These are phyloP conservation scores for Dioscorea cayenensis DNA, from an alignment of 116 monocot genomes.

Conservation along the genomic window DNA sequence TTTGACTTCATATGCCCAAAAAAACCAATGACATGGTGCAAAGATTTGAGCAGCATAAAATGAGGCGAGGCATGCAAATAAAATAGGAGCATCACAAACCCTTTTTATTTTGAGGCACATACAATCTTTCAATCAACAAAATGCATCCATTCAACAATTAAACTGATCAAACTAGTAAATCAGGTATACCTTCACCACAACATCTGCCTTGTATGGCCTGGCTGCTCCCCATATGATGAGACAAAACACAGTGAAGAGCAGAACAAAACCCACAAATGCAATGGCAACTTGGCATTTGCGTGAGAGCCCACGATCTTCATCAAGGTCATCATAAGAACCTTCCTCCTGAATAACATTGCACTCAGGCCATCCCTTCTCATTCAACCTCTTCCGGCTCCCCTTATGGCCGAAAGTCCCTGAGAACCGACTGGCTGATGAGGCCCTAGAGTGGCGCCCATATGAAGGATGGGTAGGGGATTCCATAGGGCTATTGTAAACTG, in stretches of 20 bases:
- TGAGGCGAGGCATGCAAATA: no score
- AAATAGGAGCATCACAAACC: no score
- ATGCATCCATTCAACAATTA: not conserved
- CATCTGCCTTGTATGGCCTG: conserved; percentile 13
- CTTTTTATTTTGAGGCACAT: not conserved
- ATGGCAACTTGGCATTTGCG: conserved; percentile 40
- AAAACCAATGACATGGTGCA: no score
- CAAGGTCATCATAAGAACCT: conserved; percentile 72
- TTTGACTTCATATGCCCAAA: no score
- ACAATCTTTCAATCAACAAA: not conserved
- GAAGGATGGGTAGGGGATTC: conserved; percentile 98
- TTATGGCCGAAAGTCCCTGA: conserved; percentile 79
- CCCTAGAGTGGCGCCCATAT: conserved; percentile 72
- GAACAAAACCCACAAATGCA: conserved; percentile 44
- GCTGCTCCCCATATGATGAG: conserved; percentile 37
- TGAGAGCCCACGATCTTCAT: conserved; percentile 37
- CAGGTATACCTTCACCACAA: conserved; percentile 47
- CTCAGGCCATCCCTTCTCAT: conserved; percentile 97
- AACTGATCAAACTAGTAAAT: not conserved
- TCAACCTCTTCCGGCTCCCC: conserved; percentile 43
- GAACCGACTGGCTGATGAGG: conserved; percentile 84
- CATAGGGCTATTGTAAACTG: conserved; percentile 78
- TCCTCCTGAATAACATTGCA: conserved; percentile 91
- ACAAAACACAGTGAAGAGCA: conserved; percentile 52
- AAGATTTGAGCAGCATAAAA: no score